Percentiles rank a stretch among this genome's conserved stretches.
These are phyloP conservation scores for Rhizopogon salebrosus DNA, from an alignment of 768 basidiomycete genomes.

Conservation along the genomic window DNA sequence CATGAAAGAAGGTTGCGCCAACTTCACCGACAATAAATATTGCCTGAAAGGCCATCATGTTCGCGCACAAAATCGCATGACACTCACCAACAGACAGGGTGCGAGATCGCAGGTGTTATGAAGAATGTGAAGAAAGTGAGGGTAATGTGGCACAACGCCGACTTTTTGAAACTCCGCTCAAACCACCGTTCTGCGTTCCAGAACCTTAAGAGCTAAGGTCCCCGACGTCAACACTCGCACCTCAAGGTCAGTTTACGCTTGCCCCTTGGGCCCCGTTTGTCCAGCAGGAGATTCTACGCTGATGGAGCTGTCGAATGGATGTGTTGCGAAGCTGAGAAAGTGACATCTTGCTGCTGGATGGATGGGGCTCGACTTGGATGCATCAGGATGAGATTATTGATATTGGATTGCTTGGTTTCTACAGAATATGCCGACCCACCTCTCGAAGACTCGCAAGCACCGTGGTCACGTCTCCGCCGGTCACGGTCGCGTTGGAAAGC, in stretches of 20 bases:
- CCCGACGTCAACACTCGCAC: constrained; percentile 42
- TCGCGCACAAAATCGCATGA: background rate
- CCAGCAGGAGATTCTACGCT: constrained; percentile 12
- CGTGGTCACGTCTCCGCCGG: constrained; percentile 99
- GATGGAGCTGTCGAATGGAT: constrained; percentile 11
- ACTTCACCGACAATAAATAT: constrained; percentile 74
- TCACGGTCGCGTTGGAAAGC: constrained; percentile 99
- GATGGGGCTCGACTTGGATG: constrained; percentile 31
- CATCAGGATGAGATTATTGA: constrained; percentile 15
- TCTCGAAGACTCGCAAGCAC: constrained; percentile 98
- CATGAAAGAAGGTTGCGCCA: constrained; percentile 30
- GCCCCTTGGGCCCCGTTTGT: constrained; percentile 14
- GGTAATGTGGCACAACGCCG: constrained; percentile 12
- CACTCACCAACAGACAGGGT: constrained; percentile 14
- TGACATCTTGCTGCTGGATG: constrained; percentile 49
- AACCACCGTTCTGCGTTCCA: constrained; percentile 4
- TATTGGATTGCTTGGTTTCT: constrained; percentile 11
- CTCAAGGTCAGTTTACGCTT: constrained; percentile 61
- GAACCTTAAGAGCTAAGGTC: constrained; percentile 14
- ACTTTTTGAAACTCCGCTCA: constrained; percentile 23
- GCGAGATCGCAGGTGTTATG: background rate
- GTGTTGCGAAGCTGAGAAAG: constrained; percentile 11
- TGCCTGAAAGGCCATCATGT: constrained; percentile 47
- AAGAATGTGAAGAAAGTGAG: constrained; percentile 11
- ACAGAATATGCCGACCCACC: constrained; percentile 87